Conservation (phyloP, 139 green algal species). For the Chlorella sp. region DNA sequence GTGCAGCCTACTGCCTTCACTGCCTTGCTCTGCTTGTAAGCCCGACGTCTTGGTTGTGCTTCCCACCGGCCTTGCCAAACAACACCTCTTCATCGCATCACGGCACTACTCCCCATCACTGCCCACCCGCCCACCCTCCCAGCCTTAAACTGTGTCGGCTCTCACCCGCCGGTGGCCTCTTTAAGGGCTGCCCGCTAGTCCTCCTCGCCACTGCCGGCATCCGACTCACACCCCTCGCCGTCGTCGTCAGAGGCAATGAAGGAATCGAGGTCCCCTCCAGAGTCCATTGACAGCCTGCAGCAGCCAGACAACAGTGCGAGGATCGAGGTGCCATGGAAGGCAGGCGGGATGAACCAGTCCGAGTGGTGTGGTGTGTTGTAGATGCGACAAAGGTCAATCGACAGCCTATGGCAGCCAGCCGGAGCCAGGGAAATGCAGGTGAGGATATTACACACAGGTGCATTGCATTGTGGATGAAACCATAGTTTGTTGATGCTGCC, state of each 20-base stretch:
- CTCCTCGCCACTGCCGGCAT: background rate
- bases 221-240: background rate
- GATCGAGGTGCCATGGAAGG: background rate
- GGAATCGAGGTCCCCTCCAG: background rate
- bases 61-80: no score
- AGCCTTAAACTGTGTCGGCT: background rate
- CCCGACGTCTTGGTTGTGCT: no score
- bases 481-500: background rate
- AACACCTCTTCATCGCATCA: no score
- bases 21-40: no score
- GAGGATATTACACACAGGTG: no score
- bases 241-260: slow-evolving; percentile 23
- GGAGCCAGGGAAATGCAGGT: no score
- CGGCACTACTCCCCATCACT: no score
- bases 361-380: no score
- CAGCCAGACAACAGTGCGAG: background rate
- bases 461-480: background rate
- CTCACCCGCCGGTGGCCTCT: slow-evolving; percentile 34
- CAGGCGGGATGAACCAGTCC: background rate
- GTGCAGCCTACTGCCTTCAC: background rate
- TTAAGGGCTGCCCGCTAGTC: slow-evolving; percentile 32
- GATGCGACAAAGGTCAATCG: no score
- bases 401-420: no score
- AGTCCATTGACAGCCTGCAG: slow-evolving; percentile 37
- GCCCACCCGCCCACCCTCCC: no score